phyloP scores from a whole-genome alignment of 805 yeast species.

The Saccharomycopsis sp. region DNA sequence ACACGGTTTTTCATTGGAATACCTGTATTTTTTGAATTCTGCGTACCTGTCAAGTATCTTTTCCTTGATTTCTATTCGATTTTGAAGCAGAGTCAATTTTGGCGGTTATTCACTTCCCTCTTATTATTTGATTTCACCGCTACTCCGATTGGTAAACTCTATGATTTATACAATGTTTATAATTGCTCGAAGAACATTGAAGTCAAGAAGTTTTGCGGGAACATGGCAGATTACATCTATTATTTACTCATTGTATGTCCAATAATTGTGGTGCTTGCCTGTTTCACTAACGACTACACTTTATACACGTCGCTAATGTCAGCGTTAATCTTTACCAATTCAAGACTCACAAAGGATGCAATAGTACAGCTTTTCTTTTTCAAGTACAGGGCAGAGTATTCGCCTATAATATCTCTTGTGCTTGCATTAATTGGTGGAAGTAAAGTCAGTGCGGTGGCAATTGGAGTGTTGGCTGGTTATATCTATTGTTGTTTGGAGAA shows the following conservation, averaged over 20 bases:
- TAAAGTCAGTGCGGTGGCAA: not conserved
- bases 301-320: not conserved
- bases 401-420: not conserved
- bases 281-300: not conserved
- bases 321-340: slow-evolving; percentile 3
- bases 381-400: not conserved
- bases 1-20: not conserved
- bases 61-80: not conserved
- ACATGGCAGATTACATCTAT: not conserved
- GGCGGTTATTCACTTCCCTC: slow-evolving; percentile 6
- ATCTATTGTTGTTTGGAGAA: slow-evolving; percentile 4
- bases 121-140: not conserved
- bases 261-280: not conserved
- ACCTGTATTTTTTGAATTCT: not conserved
- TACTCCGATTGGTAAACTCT: not conserved
- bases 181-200: slow-evolving; percentile 1
- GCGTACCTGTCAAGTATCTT: not conserved
- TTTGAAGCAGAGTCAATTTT: not conserved
- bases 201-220: not conserved
- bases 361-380: slow-evolving; percentile 4
- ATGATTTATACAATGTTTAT: slow-evolving; percentile 3
- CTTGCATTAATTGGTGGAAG: not conserved
- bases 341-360: not conserved
- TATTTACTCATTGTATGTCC: slow-evolving; percentile 1
- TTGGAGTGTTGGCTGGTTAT: slow-evolving; percentile 4